These are phyloP conservation scores for Lactarius hengduanensis DNA, from an alignment of 768 basidiomycete species.

Conservation along the genomic window DNA sequence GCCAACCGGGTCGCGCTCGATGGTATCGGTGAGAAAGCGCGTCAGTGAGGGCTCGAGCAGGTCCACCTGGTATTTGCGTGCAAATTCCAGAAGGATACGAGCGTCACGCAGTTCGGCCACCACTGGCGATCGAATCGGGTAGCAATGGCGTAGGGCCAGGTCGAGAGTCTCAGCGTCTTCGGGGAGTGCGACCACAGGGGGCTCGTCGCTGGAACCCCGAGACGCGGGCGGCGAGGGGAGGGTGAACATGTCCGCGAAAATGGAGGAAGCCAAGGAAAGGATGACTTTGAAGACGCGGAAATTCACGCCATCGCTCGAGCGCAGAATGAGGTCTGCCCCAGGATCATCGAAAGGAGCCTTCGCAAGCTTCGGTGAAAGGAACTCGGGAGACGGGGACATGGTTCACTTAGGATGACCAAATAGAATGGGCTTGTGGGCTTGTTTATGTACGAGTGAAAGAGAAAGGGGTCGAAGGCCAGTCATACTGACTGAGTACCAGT, in stretches of 20 bases:
- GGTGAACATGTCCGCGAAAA: conserved; percentile 21
- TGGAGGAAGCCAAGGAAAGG: conserved; percentile 15
- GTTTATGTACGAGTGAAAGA: background rate
- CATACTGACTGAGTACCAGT: background rate
- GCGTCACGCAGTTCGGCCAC: background rate
- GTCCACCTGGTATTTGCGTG: conserved; percentile 22
- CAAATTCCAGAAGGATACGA: conserved; percentile 14
- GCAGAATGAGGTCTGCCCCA: conserved; percentile 11
- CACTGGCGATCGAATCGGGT: conserved; percentile 2
- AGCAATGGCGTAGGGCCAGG: conserved; percentile 19
- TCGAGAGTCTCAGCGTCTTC: conserved; percentile 19
- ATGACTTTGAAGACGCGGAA: conserved; percentile 21
- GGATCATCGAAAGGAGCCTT: conserved; percentile 16
- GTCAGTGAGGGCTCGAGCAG: background rate
- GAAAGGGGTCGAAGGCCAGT: background rate
- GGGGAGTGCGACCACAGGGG: conserved; percentile 5
- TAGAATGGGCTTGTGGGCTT: no score
- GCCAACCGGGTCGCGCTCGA: conserved; percentile 21
- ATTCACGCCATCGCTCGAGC: conserved; percentile 15
- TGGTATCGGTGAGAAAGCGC: background rate
- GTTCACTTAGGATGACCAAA: background rate
- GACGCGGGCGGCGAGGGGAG: conserved; percentile 1
- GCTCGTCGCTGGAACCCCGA: background rate
- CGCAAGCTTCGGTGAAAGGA: background rate
- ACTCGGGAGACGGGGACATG: background rate